Base-by-base conservation (phyloP, 1,139 yeast genomes). In the Magnusiomyces magnusii region DNA sequence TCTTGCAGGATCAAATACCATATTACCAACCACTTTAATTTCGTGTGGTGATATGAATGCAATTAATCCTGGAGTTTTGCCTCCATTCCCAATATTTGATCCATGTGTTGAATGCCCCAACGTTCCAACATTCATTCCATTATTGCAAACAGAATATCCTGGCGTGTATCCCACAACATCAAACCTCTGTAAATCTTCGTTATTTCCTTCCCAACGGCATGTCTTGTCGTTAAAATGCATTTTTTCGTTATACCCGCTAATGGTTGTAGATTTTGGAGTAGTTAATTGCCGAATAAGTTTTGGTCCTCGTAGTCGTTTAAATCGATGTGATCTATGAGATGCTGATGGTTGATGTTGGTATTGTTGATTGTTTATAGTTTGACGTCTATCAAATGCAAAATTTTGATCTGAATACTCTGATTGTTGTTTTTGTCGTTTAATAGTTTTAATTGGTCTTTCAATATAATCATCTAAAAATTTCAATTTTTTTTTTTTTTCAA, bases 131-230 rank as follows among this genome's bases (percentile, higher is more conserved):
- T n/a, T 23, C n/a, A 9, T 44, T 25, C 7, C 10, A n/a, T 23
- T 44, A 17, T 19, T 44, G 17, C 21, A 23, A 23, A 9, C 21
- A 19, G 5, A 2, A n/a, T 23, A 21, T 7, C 27, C 9, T 7
- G 24, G 49, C 5, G 39, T 41, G 19, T 65, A 67, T 19, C 64
- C 59, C 1, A 66, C 63, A 2, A 68, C 61, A 54, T 81, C 83
- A 66, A 83, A 83, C 60, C 77, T 75, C 57, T 78, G 70, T 57
- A 82, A 71, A 51, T 83, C 88, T 24, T 75, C 75, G 54, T 85
- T 87, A 65, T 85, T 85, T 2, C 91, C 91, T 67, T 85, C 90
- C 91, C 91, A 85, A 50, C 73, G 71, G 60, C 76, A 77, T 42
- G 78, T 75, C 19, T 68, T 68, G 2, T 84, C 78, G 64, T 85